These are phyloP conservation scores for Botrytis galanthina DNA, from an alignment of 2,329 filamentous ascomycete species.

Conservation along the genomic window DNA sequence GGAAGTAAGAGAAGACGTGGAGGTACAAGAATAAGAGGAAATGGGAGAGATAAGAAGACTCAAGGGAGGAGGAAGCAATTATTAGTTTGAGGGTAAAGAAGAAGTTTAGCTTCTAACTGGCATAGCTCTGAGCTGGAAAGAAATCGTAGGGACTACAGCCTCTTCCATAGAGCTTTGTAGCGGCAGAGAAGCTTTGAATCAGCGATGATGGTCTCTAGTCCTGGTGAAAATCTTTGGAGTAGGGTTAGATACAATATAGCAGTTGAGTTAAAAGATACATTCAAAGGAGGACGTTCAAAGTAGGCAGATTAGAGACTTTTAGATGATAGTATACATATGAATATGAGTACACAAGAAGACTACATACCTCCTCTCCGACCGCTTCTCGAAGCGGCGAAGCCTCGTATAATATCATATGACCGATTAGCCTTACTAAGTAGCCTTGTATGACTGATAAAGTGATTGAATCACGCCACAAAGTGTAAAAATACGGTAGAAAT, in stretches of 20 bases:
- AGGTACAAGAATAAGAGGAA: background rate
- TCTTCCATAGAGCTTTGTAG: background rate
- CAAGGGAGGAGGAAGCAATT: background rate
- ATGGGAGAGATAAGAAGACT: background rate
- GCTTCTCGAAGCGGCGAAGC: background rate
- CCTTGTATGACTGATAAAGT: background rate
- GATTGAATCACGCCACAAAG: background rate
- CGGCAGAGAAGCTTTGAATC: background rate
- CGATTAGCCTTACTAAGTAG: background rate
- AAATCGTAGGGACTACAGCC: background rate
- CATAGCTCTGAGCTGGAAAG: background rate
- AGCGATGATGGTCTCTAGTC: background rate
- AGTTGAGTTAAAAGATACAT: background rate
- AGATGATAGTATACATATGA: background rate
- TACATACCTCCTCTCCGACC: too few species aligned
- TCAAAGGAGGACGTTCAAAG: background rate
- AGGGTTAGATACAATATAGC: background rate
- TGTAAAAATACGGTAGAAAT: too few species aligned
- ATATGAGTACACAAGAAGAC: too few species aligned
- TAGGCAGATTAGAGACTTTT: background rate
- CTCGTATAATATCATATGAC: background rate
- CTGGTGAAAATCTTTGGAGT: too few species aligned
- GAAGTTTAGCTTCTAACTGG: background rate
- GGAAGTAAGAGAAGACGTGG: background rate
- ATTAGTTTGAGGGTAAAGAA: background rate